Base-by-base conservation (phyloP, 495 filamentous ascomycete species). In the Tuber borchii region DNA sequence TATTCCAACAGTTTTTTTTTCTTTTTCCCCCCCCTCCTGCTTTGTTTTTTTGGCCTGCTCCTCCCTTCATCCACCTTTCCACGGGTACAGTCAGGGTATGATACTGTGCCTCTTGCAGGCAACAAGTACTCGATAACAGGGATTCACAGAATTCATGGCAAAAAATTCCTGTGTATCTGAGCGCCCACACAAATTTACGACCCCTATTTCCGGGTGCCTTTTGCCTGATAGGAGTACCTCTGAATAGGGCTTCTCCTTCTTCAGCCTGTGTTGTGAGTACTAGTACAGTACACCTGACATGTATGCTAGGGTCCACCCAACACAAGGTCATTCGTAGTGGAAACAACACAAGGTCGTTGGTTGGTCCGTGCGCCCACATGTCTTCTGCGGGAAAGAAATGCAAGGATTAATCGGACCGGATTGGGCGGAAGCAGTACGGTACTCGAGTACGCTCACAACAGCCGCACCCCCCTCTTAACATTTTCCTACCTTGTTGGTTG, bases 251-350 rank as follows among this genome's bases (percentile, higher is more conserved):
- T 34, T 34, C 12, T 65, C 26, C 56, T 31, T 34, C 56, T 16
- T 34, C 14, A 34, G 56, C 56, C 56, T 34, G 26, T 65, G 56
- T 65, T 65, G 56, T 16, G 56, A 34, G 56, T n/a, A n/a, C n/a
- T n/a, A n/a, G n/a, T n/a, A n/a, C n/a, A n/a, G n/a, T 65, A 65
- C 56, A 65, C 56, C 56, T 65, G 56, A 65, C 56, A 65, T 65
- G 34, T 65, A 65, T 65, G 17, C 56, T 14, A 4, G 56, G 56
- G 26, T 65, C 12, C 16, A 65, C 14, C 56, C 56, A 65, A 65
- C 56, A 65, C 16, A 65, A 65, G n/a, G 56, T 65, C 56, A 65
- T 65, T 34, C 56, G 26, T 12, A 26, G 56, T 17, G 31, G 14
- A 19, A 65, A 34, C 56, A 65, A 65, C 56, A 65, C 14, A 65